Conservation (phyloP, 305 asterid genomes). For the Withania somnifera region DNA sequence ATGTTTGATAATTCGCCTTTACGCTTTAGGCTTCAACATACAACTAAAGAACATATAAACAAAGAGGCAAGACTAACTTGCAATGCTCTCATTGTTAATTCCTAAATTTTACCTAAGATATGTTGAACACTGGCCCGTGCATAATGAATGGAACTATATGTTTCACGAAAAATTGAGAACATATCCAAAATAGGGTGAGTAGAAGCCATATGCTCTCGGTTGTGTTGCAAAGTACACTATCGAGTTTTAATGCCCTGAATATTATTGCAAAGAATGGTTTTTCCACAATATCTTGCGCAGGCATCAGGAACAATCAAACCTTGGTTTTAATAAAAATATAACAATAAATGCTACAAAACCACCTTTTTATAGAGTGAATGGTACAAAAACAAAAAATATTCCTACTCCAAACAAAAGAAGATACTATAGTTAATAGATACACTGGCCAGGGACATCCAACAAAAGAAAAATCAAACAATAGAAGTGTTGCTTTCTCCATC, state of each 20-base stretch:
- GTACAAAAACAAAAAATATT: neutral
- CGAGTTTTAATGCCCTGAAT: constrained; percentile 78
- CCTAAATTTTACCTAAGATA: constrained; percentile 62
- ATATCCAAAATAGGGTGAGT: constrained; percentile 88
- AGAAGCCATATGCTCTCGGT: constrained; percentile 99
- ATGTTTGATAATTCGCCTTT: neutral
- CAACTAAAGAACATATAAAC: neutral
- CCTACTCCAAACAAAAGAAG: neutral
- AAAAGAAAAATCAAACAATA: neutral
- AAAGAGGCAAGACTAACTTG: neutral
- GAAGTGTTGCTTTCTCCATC: neutral
- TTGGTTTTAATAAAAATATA: neutral
- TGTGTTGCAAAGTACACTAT: constrained; percentile 95
- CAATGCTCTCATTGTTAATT: neutral
- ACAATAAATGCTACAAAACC: neutral
- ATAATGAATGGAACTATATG: constrained; percentile 78
- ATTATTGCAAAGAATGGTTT: constrained; percentile 79
- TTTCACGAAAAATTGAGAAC: constrained; percentile 59
- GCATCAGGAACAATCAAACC: constrained; percentile 5
- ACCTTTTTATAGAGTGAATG: neutral
- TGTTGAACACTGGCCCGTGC: constrained; percentile 94
- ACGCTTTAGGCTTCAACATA: neutral
- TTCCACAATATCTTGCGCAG: constrained; percentile 90
- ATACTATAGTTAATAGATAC: neutral
- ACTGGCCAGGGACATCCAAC: neutral